Evolutionary conservation across 2,329 filamentous ascomycete species (phyloP), one percentile per base, ranked within the genome.

Genomic region (Shiraia bambusicola): DNA sequence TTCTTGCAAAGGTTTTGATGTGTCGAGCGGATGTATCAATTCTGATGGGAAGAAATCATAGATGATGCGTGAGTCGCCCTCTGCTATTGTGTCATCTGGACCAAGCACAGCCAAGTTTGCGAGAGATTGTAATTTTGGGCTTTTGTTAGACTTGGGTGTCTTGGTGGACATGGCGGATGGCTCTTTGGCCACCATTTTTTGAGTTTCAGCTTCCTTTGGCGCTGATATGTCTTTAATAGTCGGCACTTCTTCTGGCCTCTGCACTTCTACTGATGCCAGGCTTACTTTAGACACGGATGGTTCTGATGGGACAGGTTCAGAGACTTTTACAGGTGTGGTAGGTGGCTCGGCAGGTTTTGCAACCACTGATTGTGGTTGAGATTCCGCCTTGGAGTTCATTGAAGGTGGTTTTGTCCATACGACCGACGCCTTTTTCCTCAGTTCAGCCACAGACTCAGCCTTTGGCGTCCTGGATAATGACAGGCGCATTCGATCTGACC

Each of bases 41-140:
- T 56, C 47, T 7, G 42, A 13, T 2, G 87, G 76, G 2, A 96
- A 76, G 24, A 95, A 70, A 49, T 90, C 73, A 48, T 83, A 75
- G 27, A 90, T 75, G 28, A 97, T 78, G 29, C 77, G 78, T 0
- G 88, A 94, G 61, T 95, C 90, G 6, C 89, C 87, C 65, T 91
- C 87, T 32, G 87, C 90, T 36, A 95, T 79, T 6, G 67, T 67
- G 47, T 80, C 79, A 8, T 74, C 69, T 9, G 76, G 76, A 3
- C 74, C 69, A 10, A 76, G 58, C 3, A 66, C 54, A 14, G 63
- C 64, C 27, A 67, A 61, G 27, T 54, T 70, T 10, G 66, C 63
- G 15, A 74, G 59, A 25, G 68, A 67, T 42, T 63, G 65, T 2
- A 70, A 43, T 40, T 71, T 73, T 7, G 50, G 30, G 5, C 12